Conservation (phyloP, 495 filamentous ascomycete genomes). For the Podospora bellae-mahoneyi region DNA sequence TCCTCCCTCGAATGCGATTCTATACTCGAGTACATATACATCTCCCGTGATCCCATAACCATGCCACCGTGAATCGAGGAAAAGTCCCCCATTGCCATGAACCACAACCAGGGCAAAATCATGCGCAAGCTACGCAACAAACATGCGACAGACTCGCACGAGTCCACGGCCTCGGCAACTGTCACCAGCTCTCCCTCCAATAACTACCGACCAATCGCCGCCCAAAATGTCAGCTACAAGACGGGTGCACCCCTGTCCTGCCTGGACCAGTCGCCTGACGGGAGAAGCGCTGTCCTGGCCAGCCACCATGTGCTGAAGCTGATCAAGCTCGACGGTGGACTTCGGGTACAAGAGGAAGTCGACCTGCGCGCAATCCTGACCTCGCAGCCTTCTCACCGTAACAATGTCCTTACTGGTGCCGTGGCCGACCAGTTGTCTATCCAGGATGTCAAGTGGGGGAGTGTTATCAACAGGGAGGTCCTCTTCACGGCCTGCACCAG, state of each 20-base stretch:
- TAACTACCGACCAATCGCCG: constrained; percentile 57
- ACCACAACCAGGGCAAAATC: constrained; percentile 42
- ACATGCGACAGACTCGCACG: constrained; percentile 36
- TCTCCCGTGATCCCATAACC: not conserved
- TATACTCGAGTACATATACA: not conserved
- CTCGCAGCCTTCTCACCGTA: constrained; percentile 62
- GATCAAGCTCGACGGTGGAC: constrained; percentile 61
- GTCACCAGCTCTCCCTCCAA: constrained; percentile 39
- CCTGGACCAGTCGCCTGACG: constrained; percentile 73
- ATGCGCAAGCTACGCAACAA: constrained; percentile 54
- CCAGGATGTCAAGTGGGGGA: constrained; percentile 81
- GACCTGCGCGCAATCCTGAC: constrained; percentile 76
- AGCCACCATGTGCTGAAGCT: constrained; percentile 84
- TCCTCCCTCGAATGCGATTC: not conserved
- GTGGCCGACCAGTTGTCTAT: constrained; percentile 73
- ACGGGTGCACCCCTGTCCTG: constrained; percentile 70
- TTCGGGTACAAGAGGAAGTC: constrained; percentile 68
- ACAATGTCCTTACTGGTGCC: constrained; percentile 42
- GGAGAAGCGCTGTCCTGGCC: constrained; percentile 73
- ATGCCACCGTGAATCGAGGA: not conserved
- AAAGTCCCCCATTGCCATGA: not conserved
- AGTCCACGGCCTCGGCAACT: constrained; percentile 26
- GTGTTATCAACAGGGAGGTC: constrained; percentile 43
- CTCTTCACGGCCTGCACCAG: constrained; percentile 82
- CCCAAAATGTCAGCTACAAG: constrained; percentile 69